These are phyloP conservation scores for Wickerhamomyces tratensis DNA, from an alignment of 805 yeast species.

Conservation along the genomic window DNA sequence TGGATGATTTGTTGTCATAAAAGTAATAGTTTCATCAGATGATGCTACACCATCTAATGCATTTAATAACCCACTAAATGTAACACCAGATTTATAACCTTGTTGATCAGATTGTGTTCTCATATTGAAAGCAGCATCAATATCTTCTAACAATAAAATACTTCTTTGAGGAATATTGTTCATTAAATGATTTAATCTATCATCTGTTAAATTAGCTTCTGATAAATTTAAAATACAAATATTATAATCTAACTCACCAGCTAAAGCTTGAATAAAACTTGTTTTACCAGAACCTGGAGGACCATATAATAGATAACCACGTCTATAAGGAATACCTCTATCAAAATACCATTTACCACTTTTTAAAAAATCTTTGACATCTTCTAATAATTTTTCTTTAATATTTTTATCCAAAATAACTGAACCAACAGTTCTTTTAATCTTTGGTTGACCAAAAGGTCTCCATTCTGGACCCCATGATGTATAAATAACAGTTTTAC, in stretches of 20 bases:
- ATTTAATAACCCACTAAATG: slow-evolving; percentile 88
- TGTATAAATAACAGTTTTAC: slow-evolving; percentile 88
- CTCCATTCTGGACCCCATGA: slow-evolving; percentile 99
- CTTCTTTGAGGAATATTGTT: slow-evolving; percentile 91
- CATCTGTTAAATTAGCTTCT: slow-evolving; percentile 89
- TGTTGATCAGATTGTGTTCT: slow-evolving; percentile 68
- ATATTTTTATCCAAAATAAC: slow-evolving; percentile 78
- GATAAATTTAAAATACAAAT: slow-evolving; percentile 88
- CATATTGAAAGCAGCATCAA: slow-evolving; percentile 90
- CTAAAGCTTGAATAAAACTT: slow-evolving; percentile 90
- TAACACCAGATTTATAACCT: slow-evolving; percentile 82
- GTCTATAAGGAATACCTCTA: slow-evolving; percentile 94
- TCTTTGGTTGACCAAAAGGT: slow-evolving; percentile 92
- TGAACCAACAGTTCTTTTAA: slow-evolving; percentile 73
- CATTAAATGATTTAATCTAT: slow-evolving; percentile 88
- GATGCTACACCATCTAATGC: slow-evolving; percentile 97
- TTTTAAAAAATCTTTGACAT: slow-evolving; percentile 69
- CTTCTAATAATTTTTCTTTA: slow-evolving; percentile 53
- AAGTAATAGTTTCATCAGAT: slow-evolving; percentile 92
- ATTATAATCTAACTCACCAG: slow-evolving; percentile 92
- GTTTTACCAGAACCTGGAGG: slow-evolving; percentile 99
- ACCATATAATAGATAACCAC: slow-evolving; percentile 90
- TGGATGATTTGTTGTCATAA: slow-evolving; percentile 98
- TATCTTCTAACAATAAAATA: slow-evolving; percentile 77
- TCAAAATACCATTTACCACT: slow-evolving; percentile 90